phyloP scores from a whole-genome alignment of 192 early-diverging fungal genomes.

The Lobosporangium transversale region DNA sequence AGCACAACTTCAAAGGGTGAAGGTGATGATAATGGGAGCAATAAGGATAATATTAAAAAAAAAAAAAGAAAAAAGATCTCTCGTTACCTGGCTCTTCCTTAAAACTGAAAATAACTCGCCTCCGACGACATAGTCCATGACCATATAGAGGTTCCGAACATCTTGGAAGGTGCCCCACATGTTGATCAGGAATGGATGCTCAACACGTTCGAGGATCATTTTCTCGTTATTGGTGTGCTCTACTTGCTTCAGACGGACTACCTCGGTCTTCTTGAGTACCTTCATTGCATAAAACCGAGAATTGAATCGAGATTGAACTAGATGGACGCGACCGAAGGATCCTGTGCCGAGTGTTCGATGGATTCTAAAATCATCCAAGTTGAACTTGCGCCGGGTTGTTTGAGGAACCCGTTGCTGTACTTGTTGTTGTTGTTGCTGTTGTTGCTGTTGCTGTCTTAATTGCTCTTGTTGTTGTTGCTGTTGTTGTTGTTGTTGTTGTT shows the following conservation, averaged over 20 bases:
- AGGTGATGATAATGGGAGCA: neutral
- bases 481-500: constrained; percentile 26
- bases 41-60: neutral
- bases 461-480: constrained; percentile 23
- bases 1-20: neutral
- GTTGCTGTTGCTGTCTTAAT: constrained; percentile 28
- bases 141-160: constrained; percentile 89
- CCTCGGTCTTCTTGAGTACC: constrained; percentile 92
- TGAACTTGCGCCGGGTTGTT: constrained; percentile 59
- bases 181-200: constrained; percentile 91
- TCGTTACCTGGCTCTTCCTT: constrained; percentile 76
- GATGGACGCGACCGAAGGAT: constrained; percentile 95
- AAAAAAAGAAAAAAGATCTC: neutral
- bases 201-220: constrained; percentile 86
- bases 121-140: constrained; percentile 95
- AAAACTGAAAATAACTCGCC: constrained; percentile 89
- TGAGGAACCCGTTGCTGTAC: constrained; percentile 8
- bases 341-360: constrained; percentile 94
- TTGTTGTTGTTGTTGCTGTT: constrained; percentile 20
- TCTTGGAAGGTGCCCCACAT: constrained; percentile 97
- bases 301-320: constrained; percentile 83
- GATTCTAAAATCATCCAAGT: constrained; percentile 83
- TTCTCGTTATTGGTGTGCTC: constrained; percentile 99
- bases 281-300: constrained; percentile 96
- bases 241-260: constrained; percentile 95